Base-by-base conservation (phyloP, 2,329 filamentous ascomycete genomes). In the Nothophoma quercina region DNA sequence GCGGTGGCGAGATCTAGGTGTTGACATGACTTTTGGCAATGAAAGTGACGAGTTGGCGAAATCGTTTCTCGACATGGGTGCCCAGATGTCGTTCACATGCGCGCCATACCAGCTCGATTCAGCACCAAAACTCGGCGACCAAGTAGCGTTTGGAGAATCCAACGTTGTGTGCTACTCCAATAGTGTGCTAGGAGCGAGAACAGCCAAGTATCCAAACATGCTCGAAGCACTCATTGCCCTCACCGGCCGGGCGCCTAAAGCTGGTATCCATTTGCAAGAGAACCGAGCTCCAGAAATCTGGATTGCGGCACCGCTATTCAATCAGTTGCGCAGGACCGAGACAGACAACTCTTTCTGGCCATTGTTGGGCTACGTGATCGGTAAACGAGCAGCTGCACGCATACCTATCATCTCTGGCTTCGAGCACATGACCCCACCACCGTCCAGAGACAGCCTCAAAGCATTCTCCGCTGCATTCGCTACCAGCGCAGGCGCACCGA, bases 111-210 rank as follows among this genome's bases (percentile, higher is more conserved):
- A 70, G 2, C 71, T 79, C 0, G 69, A 75, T 1, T 69, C 46
- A 22, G 65, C 63, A 13, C 75, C 75, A 1, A 58, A 61, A 5
- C 16, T 30, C 2, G 78, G 76, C 4, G 75, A 80, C 10, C 66
- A 79, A 21, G 65, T 80, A 2, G 75, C 67, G 0, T 80, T 78
- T 75, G 75, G 73, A 1, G 77, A 79, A 55, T 79, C 77, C 0
- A 80, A 80, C 51, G 78, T 77, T 0, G 78, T 80, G 0, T 73
- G 79, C 0, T 80, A 70, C 49, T 76, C 77, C 1, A 80, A 81
- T 33, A 80, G 77, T 46, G 74, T 80, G 0, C 68, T 80, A 0
- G 78, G 77, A 0, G 77, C 78, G 0, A 68, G 69, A 16, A 80
- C 78, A 1, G 70, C 74, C 47, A 80, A 80, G 49, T 79, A 78